phyloP scores from a whole-genome alignment of 768 basidiomycete species.

The Filobasidium wieringae region DNA sequence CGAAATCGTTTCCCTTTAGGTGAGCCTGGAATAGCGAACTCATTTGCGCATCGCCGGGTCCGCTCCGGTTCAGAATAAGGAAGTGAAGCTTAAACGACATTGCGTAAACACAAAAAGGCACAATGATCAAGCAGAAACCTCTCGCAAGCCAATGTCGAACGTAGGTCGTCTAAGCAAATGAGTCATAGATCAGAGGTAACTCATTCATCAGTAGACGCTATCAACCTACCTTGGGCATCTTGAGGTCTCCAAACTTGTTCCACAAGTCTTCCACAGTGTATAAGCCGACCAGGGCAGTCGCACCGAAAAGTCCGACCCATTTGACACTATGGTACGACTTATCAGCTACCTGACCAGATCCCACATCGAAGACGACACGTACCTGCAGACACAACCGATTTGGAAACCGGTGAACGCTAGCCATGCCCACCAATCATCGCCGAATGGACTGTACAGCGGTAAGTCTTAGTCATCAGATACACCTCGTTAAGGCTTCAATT shows the following conservation, averaged over 20 bases:
- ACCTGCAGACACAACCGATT: conserved; percentile 92
- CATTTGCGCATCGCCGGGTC: conserved; percentile 97
- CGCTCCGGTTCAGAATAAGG: conserved; percentile 80
- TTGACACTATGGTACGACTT: conserved; percentile 56
- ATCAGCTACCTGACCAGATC: background rate
- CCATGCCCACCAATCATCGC: conserved; percentile 97
- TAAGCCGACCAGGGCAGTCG: conserved; percentile 82
- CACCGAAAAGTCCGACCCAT: conserved; percentile 79
- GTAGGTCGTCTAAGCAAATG: conserved; percentile 59
- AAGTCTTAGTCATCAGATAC: too few relatives aligned
- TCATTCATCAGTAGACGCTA: background rate
- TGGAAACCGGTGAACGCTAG: conserved; percentile 81
- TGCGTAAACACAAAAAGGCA: conserved; percentile 89
- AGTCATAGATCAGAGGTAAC: background rate
- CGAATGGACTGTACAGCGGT: conserved; percentile 93
- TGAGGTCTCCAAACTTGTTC: conserved; percentile 94
- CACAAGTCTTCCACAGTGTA: conserved; percentile 97
- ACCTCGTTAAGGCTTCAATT: too few relatives aligned
- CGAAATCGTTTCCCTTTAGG: conserved; percentile 83
- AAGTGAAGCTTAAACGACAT: conserved; percentile 93
- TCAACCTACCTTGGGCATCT: conserved; percentile 73
- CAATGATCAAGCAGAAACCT: conserved; percentile 66
- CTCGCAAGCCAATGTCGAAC: conserved; percentile 82
- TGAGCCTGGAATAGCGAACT: conserved; percentile 96
- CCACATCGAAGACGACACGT: conserved; percentile 12